Evolutionary conservation across 768 basidiomycete species (phyloP).

Genomic region (Trametes maxima): DNA sequence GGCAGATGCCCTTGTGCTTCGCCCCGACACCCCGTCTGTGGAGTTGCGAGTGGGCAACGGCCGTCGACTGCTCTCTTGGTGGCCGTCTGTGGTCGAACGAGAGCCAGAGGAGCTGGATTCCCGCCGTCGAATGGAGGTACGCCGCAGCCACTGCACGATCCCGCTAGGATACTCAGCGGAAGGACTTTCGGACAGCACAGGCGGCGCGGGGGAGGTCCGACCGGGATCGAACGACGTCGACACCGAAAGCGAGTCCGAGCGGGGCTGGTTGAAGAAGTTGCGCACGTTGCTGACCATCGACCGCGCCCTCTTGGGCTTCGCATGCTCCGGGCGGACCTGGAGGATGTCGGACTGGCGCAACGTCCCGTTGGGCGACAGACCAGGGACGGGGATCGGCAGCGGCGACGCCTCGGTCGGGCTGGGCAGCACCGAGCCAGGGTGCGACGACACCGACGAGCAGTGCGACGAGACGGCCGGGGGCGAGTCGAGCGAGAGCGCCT

Average conservation of each 20-base stretch:
- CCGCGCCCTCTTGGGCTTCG: conserved; percentile 45
- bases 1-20: not conserved
- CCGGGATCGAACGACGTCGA: conserved; percentile 37
- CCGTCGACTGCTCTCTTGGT: conserved; percentile 25
- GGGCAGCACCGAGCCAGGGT: conserved; percentile 23
- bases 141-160: conserved; percentile 21
- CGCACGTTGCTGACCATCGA: conserved; percentile 67
- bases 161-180: conserved; percentile 23
- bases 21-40: conserved; percentile 13
- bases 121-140: conserved; percentile 15
- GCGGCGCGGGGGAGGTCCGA: conserved; percentile 15
- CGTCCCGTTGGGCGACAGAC: conserved; percentile 21
- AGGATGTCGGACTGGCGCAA: conserved; percentile 34
- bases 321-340: conserved; percentile 29
- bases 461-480: conserved; percentile 30
- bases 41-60: conserved; percentile 17
- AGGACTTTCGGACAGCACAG: conserved; percentile 25
- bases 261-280: conserved; percentile 48
- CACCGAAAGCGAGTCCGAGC: conserved; percentile 27
- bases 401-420: conserved; percentile 28
- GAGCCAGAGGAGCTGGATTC: conserved; percentile 28
- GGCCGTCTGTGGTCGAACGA: not conserved
- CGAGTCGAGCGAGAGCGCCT: conserved; percentile 22
- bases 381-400: conserved; percentile 25
- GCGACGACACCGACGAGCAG: conserved; percentile 32